Conservation (phyloP, 208 protist species). For the Leishmania major region DNA sequence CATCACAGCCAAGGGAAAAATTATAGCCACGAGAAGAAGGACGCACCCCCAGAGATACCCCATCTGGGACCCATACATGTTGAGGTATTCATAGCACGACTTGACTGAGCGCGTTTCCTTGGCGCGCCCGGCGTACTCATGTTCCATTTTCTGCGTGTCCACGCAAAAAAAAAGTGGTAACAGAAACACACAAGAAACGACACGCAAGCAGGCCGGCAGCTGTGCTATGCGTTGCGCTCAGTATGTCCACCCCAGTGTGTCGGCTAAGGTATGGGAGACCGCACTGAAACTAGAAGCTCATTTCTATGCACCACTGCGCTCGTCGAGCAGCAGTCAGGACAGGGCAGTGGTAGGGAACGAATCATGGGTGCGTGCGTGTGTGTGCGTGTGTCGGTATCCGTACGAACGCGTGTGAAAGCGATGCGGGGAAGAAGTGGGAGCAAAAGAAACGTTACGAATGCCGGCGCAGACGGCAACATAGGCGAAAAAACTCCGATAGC, state of each 20-base stretch:
- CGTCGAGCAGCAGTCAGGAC: background rate
- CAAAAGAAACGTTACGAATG: background rate
- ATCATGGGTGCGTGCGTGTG: background rate
- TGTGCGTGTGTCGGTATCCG: background rate
- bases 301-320: background rate
- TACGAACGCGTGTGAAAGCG: background rate
- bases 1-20: slow-evolving; percentile 28
- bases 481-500: too few species aligned
- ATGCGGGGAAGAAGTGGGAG: background rate
- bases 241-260: background rate
- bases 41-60: slow-evolving; percentile 16
- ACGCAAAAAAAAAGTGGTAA: background rate
- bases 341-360: background rate
- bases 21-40: slow-evolving; percentile 1
- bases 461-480: background rate
- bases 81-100: background rate
- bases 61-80: background rate
- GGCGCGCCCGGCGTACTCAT: background rate
- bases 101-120: background rate
- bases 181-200: background rate
- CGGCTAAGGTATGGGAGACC: background rate
- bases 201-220: background rate
- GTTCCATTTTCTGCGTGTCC: background rate
- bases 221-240: background rate
- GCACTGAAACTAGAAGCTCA: background rate